These are phyloP conservation scores for Strobilomyces dryophilus DNA, from an alignment of 768 basidiomycete genomes.

Conservation along the genomic window DNA sequence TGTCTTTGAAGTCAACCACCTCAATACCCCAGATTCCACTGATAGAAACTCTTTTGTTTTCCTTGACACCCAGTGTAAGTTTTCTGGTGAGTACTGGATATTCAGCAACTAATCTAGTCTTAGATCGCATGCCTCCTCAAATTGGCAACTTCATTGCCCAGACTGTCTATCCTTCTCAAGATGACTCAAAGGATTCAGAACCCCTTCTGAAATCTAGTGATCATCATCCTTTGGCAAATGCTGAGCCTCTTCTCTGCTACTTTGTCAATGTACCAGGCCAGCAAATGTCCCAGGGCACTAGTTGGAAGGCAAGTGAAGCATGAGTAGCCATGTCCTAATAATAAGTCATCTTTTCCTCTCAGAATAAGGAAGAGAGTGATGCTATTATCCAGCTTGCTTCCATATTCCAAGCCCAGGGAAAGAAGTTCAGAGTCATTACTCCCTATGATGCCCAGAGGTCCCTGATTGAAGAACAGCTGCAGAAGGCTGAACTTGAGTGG, in stretches of 20 bases:
- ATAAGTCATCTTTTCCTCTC: not conserved
- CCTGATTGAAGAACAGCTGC: slow-evolving; percentile 53
- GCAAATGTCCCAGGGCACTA: slow-evolving; percentile 35
- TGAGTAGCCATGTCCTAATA: not conserved
- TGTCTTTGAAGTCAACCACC: slow-evolving; percentile 72
- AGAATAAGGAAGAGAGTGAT: slow-evolving; percentile 62
- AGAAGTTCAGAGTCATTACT: slow-evolving; percentile 64
- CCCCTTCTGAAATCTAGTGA: slow-evolving; percentile 46
- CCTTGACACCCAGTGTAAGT: slow-evolving; percentile 72
- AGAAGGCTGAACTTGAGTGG: slow-evolving; percentile 49
- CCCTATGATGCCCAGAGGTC: slow-evolving; percentile 76
- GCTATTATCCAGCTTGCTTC: slow-evolving; percentile 54
- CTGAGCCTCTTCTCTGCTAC: slow-evolving; percentile 45
- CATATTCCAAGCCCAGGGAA: slow-evolving; percentile 47
- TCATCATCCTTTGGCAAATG: slow-evolving; percentile 43
- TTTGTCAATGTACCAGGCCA: slow-evolving; percentile 56
- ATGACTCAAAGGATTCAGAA: slow-evolving; percentile 16
- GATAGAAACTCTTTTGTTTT: slow-evolving; percentile 41
- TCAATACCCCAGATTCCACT: slow-evolving; percentile 31
- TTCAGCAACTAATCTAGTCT: slow-evolving; percentile 3
- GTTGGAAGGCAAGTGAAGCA: slow-evolving; percentile 34
- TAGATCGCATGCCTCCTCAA: slow-evolving; percentile 83
- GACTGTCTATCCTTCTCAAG: slow-evolving; percentile 54
- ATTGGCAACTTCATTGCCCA: slow-evolving; percentile 72
- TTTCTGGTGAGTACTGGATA: not conserved